A percentile compares a stretch with the other conserved stretches of the same genome.
These are phyloP conservation scores for Axilococcus clingmanii DNA, from an alignment of 139 green algal species.

Conservation along the genomic window DNA sequence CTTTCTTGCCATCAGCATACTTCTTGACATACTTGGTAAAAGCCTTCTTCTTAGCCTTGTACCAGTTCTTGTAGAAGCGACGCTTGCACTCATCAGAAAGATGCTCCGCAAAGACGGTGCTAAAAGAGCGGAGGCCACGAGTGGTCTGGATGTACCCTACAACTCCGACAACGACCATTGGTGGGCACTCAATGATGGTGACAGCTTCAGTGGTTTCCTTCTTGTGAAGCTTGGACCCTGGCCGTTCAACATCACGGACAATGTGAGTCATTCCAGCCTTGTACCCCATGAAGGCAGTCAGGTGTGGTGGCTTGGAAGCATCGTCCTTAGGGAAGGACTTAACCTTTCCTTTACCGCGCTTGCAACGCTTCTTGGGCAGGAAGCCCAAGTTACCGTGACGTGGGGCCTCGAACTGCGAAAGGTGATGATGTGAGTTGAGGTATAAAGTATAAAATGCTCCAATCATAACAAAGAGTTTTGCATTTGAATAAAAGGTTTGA, in stretches of 20 bases:
- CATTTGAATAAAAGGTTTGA: too few relatives aligned
- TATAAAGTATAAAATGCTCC: too few relatives aligned
- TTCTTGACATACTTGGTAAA: constrained; percentile 98
- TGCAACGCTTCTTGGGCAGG: constrained; percentile 96
- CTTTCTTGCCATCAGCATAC: constrained; percentile 85
- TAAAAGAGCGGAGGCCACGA: constrained; percentile 81
- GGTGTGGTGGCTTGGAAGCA: constrained; percentile 71
- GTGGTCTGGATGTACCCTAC: constrained; percentile 95
- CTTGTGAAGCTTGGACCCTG: constrained; percentile 99
- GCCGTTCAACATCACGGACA: constrained; percentile 96
- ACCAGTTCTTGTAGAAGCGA: constrained; percentile 95
- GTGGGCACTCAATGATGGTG: constrained; percentile 93
- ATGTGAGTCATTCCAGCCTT: constrained; percentile 98
- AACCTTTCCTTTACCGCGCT: constrained; percentile 81
- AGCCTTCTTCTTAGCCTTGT: constrained; percentile 99
- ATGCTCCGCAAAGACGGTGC: constrained; percentile 97
- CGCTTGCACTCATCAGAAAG: constrained; percentile 82
- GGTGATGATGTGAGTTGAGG: neutral
- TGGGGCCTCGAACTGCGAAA: constrained; percentile 51
- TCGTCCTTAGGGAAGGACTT: constrained; percentile 95
- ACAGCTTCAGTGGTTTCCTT: constrained; percentile 98
- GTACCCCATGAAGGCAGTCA: constrained; percentile 96
- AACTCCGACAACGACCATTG: constrained; percentile 95
- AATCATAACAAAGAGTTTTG: too few relatives aligned
- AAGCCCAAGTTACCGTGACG: constrained; percentile 94